These are phyloP conservation scores for Bryoglossum gracile DNA, from an alignment of 495 filamentous ascomycete genomes.

Conservation along the genomic window DNA sequence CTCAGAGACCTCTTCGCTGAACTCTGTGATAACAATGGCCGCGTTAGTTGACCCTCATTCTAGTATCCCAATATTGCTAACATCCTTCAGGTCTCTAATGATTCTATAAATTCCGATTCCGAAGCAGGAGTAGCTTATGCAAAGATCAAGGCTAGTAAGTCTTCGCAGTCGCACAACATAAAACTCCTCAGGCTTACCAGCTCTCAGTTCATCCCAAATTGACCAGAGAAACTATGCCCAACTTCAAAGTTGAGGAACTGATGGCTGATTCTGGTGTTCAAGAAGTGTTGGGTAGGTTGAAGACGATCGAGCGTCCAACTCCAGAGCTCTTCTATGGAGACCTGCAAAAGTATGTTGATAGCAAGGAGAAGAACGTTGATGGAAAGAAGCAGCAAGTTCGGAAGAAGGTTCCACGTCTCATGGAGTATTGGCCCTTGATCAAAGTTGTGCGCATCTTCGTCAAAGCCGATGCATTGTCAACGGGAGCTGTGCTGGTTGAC, in stretches of 20 bases:
- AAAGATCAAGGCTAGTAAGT: conserved; percentile 56
- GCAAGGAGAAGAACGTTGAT: conserved; percentile 38
- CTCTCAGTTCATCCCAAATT: conserved; percentile 53
- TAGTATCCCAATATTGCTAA: too few species aligned
- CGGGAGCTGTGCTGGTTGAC: conserved; percentile 60
- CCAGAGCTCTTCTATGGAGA: conserved; percentile 38
- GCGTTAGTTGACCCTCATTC: conserved; percentile 27
- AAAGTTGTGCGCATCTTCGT: conserved; percentile 55
- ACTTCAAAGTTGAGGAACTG: conserved; percentile 33
- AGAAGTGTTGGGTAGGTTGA: conserved; percentile 41
- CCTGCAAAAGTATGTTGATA: conserved; percentile 46
- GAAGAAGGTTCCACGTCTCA: conserved; percentile 29
- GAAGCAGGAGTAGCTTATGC: conserved; percentile 43
- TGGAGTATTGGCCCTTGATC: conserved; percentile 62
- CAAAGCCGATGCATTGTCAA: conserved; percentile 48
- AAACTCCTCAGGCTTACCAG: too few species aligned
- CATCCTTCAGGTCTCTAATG: too few species aligned
- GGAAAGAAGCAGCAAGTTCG: conserved; percentile 26
- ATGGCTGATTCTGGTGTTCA: conserved; percentile 34
- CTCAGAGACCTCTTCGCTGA: conserved; percentile 44
- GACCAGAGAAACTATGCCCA: conserved; percentile 41
- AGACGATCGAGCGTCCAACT: conserved; percentile 30
- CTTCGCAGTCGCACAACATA: too few species aligned
- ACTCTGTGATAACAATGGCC: conserved; percentile 34
- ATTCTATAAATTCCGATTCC: conserved; percentile 34